Conservation (phyloP, 1,284 basidiomycete species). For the Trametes hirsuta region DNA sequence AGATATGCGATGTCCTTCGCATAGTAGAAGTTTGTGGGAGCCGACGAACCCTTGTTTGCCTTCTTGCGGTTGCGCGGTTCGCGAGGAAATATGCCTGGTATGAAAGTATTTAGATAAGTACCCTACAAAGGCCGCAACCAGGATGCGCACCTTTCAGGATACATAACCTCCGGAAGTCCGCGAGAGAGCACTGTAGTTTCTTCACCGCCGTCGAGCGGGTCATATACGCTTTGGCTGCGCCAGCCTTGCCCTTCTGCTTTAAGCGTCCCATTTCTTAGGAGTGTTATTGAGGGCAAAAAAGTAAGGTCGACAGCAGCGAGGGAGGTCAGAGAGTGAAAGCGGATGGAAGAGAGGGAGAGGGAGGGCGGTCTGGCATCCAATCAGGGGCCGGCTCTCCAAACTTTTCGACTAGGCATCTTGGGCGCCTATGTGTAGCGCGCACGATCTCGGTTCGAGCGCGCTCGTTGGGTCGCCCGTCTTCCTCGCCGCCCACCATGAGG, state of each 20-base stretch:
- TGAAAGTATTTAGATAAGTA: slow-evolving; percentile 1
- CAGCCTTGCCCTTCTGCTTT: slow-evolving; percentile 88
- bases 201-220: slow-evolving; percentile 91
- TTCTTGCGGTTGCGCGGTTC: slow-evolving; percentile 92
- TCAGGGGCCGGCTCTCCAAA: slow-evolving; percentile 28
- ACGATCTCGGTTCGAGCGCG: slow-evolving; percentile 16
- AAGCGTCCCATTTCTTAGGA: slow-evolving; percentile 77
- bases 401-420: slow-evolving; percentile 31
- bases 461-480: slow-evolving; percentile 13
- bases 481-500: slow-evolving; percentile 36
- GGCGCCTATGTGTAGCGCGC: slow-evolving; percentile 13
- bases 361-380: slow-evolving; percentile 20
- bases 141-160: slow-evolving; percentile 87
- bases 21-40: slow-evolving; percentile 98
- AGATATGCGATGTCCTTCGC: slow-evolving; percentile 98
- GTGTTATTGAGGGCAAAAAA: background rate
- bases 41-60: slow-evolving; percentile 97
- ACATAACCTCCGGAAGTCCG: slow-evolving; percentile 96
- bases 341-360: slow-evolving; percentile 4
- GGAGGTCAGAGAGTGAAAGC: background rate
- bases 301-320: background rate
- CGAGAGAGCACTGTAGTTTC: slow-evolving; percentile 94
- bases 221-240: slow-evolving; percentile 93
- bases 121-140: background rate
- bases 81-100: slow-evolving; percentile 92